Conservation (phyloP, 2,329 filamentous ascomycete species). For the Emmonsia crescens region DNA sequence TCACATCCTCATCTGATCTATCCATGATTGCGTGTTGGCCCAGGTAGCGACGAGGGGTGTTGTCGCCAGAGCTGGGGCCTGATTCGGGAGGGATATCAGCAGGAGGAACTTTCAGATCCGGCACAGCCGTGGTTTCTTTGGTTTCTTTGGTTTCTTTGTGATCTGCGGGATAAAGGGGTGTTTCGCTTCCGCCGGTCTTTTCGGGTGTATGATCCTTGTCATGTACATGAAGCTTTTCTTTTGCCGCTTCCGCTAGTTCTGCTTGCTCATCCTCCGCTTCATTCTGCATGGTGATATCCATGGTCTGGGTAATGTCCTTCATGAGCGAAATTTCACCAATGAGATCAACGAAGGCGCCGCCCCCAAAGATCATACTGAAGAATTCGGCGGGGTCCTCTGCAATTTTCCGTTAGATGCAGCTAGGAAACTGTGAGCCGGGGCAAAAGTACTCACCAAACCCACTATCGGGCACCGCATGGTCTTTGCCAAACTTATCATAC, state of each 20-base stretch:
- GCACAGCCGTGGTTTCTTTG: conserved; percentile 9
- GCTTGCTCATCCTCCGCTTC: conserved; percentile 57
- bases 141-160: conserved; percentile 8
- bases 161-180: conserved; percentile 6
- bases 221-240: conserved; percentile 36
- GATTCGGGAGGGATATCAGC: conserved; percentile 7
- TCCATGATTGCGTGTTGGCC: conserved; percentile 82
- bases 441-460: conserved; percentile 58
- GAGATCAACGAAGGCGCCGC: conserved; percentile 89
- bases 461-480: conserved; percentile 77
- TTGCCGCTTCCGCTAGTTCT: conserved; percentile 43
- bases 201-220: conserved; percentile 12
- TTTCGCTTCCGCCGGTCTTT: conserved; percentile 17
- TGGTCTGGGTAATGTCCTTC: conserved; percentile 95
- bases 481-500: conserved; percentile 97
- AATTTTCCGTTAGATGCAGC: conserved; percentile 1
- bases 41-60: conserved; percentile 46
- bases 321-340: conserved; percentile 97
- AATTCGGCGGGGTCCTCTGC: conserved; percentile 85
- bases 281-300: conserved; percentile 89
- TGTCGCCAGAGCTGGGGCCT: conserved; percentile 29
- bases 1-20: conserved; percentile 66
- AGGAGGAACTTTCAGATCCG: conserved; percentile 11
- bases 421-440: neutral
- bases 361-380: conserved; percentile 96